Evolutionary conservation across 495 filamentous ascomycete genomes (phyloP).

Genomic region (Bathelium albidoporum): DNA sequence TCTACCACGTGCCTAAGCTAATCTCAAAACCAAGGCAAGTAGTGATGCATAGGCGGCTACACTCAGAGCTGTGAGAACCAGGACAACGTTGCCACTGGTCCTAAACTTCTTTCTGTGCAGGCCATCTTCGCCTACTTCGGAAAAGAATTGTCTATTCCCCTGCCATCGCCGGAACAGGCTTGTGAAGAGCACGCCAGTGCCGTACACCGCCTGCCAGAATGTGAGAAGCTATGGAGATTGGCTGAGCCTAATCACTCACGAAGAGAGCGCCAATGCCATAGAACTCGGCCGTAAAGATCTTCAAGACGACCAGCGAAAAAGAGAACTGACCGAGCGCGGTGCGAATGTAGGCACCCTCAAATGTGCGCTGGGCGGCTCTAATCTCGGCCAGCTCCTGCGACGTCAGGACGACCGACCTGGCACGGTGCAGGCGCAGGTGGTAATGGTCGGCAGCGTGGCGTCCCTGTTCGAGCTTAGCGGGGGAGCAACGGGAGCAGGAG

Average conservation of each 20-base stretch:
- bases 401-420: conserved; percentile 72
- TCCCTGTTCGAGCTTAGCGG: conserved; percentile 19
- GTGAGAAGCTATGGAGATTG: neutral
- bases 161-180: conserved; percentile 74
- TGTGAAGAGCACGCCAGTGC: conserved; percentile 69
- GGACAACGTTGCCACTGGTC: conserved; percentile 68
- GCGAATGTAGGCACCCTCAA: conserved; percentile 93
- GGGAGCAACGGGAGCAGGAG: neutral
- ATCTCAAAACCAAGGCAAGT: conserved; percentile 58
- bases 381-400: conserved; percentile 82
- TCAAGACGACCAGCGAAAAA: conserved; percentile 86
- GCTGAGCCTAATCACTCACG: conserved; percentile 5
- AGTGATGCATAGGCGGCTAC: conserved; percentile 72
- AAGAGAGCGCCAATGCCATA: conserved; percentile 88
- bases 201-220: conserved; percentile 55
- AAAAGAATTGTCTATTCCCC: conserved; percentile 90
- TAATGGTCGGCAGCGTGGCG: conserved; percentile 28
- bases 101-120: conserved; percentile 67
- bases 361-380: conserved; percentile 87
- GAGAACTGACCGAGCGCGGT: conserved; percentile 90
- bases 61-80: conserved; percentile 73
- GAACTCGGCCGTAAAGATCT: conserved; percentile 93
- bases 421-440: conserved; percentile 66
- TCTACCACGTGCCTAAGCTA: conserved; percentile 23
- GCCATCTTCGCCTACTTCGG: conserved; percentile 57